Percentiles rank a stretch among this genome's conserved stretches.
Conservation (phyloP, 306 rosid species). For the Trifolium repens region DNA sequence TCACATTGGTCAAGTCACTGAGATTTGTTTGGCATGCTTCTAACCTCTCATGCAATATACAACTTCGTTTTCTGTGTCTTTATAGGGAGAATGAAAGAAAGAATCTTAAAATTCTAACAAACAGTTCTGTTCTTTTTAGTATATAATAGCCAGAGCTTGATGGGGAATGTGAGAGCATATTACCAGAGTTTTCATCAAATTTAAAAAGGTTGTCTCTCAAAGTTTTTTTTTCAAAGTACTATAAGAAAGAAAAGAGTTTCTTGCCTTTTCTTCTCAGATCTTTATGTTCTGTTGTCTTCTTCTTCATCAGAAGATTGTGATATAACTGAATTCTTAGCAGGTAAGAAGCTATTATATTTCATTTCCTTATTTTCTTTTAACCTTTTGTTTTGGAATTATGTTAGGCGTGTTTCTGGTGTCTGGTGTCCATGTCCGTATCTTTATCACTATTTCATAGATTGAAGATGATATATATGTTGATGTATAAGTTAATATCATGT, state of each 20-base stretch:
- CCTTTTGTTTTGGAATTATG: slow-evolving; percentile 32
- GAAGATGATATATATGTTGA: background rate
- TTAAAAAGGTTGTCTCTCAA: slow-evolving; percentile 43
- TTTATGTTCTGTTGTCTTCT: slow-evolving; percentile 44
- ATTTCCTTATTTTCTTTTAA: slow-evolving; percentile 10
- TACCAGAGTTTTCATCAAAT: slow-evolving; percentile 53
- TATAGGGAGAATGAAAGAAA: slow-evolving; percentile 45
- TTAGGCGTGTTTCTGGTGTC: background rate
- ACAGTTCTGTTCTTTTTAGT: slow-evolving; percentile 46
- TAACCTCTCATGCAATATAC: slow-evolving; percentile 53
- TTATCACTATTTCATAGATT: background rate
- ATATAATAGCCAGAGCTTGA: slow-evolving; percentile 52
- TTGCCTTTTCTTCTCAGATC: slow-evolving; percentile 38
- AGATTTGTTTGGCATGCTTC: slow-evolving; percentile 91
- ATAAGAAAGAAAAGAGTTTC: slow-evolving; percentile 1
- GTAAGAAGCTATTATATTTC: slow-evolving; percentile 43
- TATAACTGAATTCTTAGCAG: slow-evolving; percentile 37
- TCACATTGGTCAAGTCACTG: slow-evolving; percentile 82
- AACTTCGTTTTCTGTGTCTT: slow-evolving; percentile 65
- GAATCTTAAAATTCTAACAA: slow-evolving; percentile 64
- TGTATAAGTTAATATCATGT: background rate
- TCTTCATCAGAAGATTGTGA: slow-evolving; percentile 32
- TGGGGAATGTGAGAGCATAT: slow-evolving; percentile 73
- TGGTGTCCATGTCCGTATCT: background rate
- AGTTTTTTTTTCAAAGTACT: slow-evolving; percentile 17